These are phyloP conservation scores for Allantophomopsis lycopodina DNA, from an alignment of 2,329 filamentous ascomycete genomes.

Conservation along the genomic window DNA sequence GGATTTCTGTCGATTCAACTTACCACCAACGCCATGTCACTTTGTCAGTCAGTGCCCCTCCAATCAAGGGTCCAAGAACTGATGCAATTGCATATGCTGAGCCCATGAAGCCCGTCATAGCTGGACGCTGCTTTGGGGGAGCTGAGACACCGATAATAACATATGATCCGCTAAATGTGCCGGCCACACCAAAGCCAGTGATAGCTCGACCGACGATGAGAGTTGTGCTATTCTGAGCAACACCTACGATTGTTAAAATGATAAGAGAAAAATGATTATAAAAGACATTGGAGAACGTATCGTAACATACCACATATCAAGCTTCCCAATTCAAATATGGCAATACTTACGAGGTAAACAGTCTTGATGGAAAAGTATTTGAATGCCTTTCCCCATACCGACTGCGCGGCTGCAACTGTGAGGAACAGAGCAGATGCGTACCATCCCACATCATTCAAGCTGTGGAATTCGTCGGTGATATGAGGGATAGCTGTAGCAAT, in stretches of 20 bases:
- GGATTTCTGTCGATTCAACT: too few relatives aligned
- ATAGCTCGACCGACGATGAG: constrained; percentile 21
- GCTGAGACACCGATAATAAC: background rate
- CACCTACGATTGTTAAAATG: too few relatives aligned
- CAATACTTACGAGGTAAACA: constrained; percentile 16
- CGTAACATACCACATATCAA: constrained; percentile 22
- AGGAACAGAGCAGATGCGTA: constrained; percentile 21
- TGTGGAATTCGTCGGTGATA: constrained; percentile 23
- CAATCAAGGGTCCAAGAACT: too few relatives aligned
- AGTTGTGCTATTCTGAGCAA: constrained; percentile 18
- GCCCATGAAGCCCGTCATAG: constrained; percentile 2
- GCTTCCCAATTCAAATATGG: constrained; percentile 22
- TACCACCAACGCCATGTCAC: too few relatives aligned
- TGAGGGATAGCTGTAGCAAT: constrained; percentile 36
- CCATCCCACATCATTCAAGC: constrained; percentile 13
- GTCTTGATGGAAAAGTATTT: constrained; percentile 11
- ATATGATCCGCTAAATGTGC: background rate
- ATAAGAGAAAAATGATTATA: too few relatives aligned
- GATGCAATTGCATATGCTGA: too few relatives aligned
- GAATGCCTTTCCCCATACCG: background rate
- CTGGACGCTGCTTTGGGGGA: constrained; percentile 4
- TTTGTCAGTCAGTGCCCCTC: too few relatives aligned
- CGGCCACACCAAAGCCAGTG: constrained; percentile 7
- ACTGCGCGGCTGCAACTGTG: constrained; percentile 18
- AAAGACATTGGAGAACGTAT: too few relatives aligned